Base-by-base conservation (phyloP, 805 yeast species). In the Metschnikowia picachoensis region DNA sequence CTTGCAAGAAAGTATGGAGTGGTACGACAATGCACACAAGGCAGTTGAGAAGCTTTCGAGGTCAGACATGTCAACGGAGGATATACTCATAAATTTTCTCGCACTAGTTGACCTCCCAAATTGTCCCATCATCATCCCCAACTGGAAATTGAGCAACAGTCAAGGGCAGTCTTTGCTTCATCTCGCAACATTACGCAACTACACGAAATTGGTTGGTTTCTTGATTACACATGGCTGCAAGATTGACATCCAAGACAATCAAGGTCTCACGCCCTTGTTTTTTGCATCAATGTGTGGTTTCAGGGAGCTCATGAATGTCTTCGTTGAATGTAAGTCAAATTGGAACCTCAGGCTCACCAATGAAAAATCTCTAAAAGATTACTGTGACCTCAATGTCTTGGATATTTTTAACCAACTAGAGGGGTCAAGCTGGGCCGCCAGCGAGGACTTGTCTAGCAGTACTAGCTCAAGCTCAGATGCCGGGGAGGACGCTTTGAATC, bases 111-210 rank as follows among this genome's bases (percentile, higher is more conserved):
- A 83, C 50, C 65, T 80, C 51, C 87, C 79, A 40, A 87, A 76
- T 66, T 83, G 80, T 55, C 84, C 76, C 57, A 70, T 71, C 35
- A 78, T 71, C 39, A 68, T 73, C 14, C 87, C 92, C 16, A 87
- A 89, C 60, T 79, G 94, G 82, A 89, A 88, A 27, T 73, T 90
- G 53, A 81, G 90, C 57, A 94, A 91, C 48, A 52, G 67, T 28
- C 87, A 87, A 60, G 96, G 97, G 13, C 97, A 94, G 62, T 83
- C 95, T 0, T 73, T 94, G 73, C 68, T 94, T 42, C 99, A 94
- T 65, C 73, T 94, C 50, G 90, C 98, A 1, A 77, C 90, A 10
- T 62, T 87, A 48, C 82, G 84, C 59, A 92, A 92, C 16, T 87
- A 87, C 57, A 63, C 68, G 35, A 73, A 76, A 30, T 72, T 94